Evolutionary conservation across 192 early-diverging fungal species (phyloP), one percentile per base, ranked within the genome.

Genomic region (Dimargaris xerosporica): DNA sequence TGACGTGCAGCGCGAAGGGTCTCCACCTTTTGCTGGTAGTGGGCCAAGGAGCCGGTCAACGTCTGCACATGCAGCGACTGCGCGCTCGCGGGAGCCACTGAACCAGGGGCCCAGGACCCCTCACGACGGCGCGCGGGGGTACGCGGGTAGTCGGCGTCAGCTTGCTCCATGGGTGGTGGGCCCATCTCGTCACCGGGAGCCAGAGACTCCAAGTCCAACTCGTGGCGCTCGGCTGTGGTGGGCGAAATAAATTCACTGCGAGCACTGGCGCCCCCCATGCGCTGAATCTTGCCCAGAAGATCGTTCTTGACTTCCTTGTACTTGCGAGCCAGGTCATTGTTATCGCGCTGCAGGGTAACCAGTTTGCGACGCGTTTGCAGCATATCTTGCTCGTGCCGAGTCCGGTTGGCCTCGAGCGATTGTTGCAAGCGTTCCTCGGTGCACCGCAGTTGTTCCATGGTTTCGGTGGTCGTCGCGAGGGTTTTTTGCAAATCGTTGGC

Each of bases 381-480:
- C 61, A 84, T 77, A 16, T 86, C 85, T 52, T 86, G 79, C 58
- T 88, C 86, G 43, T 79, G 80, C 21, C 80, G 75, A 34, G 65
- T 61, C 44, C 84, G 85, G 13, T 73, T 64, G 21, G 71, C 67
- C 44, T 72, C 70, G 1, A 85, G 61, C n/a, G 71, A 65, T 13
- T 67, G 71, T n/a, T 34, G 69, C 12, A 78, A 54, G 52, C 73
- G 76, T 39, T 77, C 78, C 61, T 84, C 82, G 62, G 67, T 73
- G 65, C 69, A 75, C 59, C 80, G 81, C 42, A 85, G 72, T n/a
- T 73, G 67, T 29, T 83, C 80, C 25, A 78, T 66, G 46, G 82
- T 77, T 54, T 83, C 78, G n/a, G 77, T 77, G 7, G 80, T 67
- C 12, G 63, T 44, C 21, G 67, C 64, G 1, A 84, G 71, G 13